Conservation (phyloP, 1,139 yeast species). For the Saccharomyces hybrid region DNA sequence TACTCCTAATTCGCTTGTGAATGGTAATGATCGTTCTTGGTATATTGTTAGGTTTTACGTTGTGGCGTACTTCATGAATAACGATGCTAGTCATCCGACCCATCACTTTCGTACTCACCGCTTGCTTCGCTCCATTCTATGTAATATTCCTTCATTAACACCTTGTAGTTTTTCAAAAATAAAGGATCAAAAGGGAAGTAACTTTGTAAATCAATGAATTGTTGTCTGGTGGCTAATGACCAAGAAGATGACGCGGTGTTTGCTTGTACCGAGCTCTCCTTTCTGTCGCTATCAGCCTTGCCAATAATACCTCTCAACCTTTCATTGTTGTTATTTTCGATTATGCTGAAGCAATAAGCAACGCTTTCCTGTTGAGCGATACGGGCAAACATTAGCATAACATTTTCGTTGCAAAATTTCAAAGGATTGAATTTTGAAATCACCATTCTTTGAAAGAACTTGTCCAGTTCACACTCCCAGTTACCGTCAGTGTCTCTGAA, state of each 20-base stretch:
- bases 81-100: constrained; percentile 26
- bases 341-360: constrained; percentile 87
- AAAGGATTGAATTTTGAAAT: constrained; percentile 89
- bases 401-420: constrained; percentile 88
- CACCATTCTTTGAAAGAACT: constrained; percentile 78
- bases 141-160: constrained; percentile 47
- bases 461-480: constrained; percentile 83
- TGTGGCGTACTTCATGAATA: background rate
- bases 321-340: constrained; percentile 72
- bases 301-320: constrained; percentile 37
- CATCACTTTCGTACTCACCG: constrained; percentile 57
- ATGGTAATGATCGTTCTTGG: background rate
- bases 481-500: constrained; percentile 39
- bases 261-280: constrained; percentile 30
- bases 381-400: constrained; percentile 88
- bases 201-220: constrained; percentile 80
- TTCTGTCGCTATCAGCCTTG: constrained; percentile 14
- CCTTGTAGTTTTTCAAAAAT: constrained; percentile 56
- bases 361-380: constrained; percentile 84
- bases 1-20: background rate
- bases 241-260: constrained; percentile 28
- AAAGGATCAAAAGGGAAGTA: constrained; percentile 96
- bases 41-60: background rate
- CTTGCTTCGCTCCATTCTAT: constrained; percentile 77
- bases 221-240: constrained; percentile 50